phyloP scores from a whole-genome alignment of 2,329 filamentous ascomycete genomes.

The Zymoseptoria tritici region DNA sequence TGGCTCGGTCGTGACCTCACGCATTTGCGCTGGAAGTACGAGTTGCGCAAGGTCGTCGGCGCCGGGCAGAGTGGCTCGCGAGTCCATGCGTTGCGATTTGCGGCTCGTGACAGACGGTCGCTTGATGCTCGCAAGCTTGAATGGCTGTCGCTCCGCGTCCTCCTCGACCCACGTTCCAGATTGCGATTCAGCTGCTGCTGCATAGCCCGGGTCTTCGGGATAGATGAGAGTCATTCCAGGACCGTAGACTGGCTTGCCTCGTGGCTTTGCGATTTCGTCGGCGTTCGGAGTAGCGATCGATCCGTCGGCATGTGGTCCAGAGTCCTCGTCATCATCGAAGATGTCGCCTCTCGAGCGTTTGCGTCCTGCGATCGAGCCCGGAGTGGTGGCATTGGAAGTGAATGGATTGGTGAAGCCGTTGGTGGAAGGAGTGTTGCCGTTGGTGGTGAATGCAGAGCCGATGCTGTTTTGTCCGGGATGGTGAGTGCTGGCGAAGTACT shows the following conservation, averaged over 20 bases:
- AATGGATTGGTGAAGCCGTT: conserved; percentile 16
- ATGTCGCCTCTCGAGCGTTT: conserved; percentile 74
- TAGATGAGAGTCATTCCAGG: conserved; percentile 69
- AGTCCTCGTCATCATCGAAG: conserved; percentile 50
- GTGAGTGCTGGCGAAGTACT: conserved; percentile 26
- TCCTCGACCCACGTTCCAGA: conserved; percentile 68
- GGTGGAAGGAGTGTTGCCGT: conserved; percentile 14
- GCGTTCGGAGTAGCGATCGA: conserved; percentile 34
- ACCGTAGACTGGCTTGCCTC: conserved; percentile 62
- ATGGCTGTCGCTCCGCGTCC: conserved; percentile 34
- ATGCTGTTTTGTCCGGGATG: conserved; percentile 16
- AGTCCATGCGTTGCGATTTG: conserved; percentile 60
- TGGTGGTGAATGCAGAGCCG: conserved; percentile 9
- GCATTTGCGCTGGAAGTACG: conserved; percentile 40
- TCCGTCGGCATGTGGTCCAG: conserved; percentile 46
- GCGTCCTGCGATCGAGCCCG: conserved; percentile 48
- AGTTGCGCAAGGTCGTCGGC: conserved; percentile 39
- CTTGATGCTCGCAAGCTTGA: conserved; percentile 29
- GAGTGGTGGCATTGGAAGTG: conserved; percentile 14
- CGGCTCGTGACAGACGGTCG: conserved; percentile 52
- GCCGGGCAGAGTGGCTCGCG: conserved; percentile 26
- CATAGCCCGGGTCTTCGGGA: conserved; percentile 49
- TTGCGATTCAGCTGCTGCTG: conserved; percentile 54
- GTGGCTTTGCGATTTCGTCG: conserved; percentile 46
- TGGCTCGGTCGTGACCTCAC: conserved; percentile 50